phyloP scores from a whole-genome alignment of 345 rosid species.

The Atalantia buxifolia region DNA sequence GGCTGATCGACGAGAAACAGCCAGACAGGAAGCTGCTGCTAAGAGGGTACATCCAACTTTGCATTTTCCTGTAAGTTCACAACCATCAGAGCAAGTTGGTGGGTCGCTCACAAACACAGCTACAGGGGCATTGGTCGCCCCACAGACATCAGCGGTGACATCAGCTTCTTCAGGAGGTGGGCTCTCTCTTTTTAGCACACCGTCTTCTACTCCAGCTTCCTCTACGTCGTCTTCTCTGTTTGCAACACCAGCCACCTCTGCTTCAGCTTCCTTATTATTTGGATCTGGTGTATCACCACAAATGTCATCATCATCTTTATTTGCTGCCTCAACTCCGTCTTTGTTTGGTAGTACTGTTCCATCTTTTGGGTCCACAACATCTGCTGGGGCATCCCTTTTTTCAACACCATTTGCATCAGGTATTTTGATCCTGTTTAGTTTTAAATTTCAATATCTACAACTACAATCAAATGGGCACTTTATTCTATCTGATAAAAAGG shows the following conservation, averaged over 20 bases:
- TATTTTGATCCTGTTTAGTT: slow-evolving; percentile 17
- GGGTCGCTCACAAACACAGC: slow-evolving; percentile 55
- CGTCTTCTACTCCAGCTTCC: slow-evolving; percentile 51
- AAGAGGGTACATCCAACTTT: slow-evolving; percentile 94
- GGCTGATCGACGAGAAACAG: slow-evolving; percentile 96
- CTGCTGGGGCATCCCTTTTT: slow-evolving; percentile 54
- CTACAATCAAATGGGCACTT: neutral
- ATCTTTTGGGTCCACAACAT: slow-evolving; percentile 44
- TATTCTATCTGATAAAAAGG: too few relatives aligned
- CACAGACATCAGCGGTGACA: slow-evolving; percentile 44
- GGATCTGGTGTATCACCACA: slow-evolving; percentile 45
- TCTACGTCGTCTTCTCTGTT: slow-evolving; percentile 56
- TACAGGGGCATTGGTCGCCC: slow-evolving; percentile 41
- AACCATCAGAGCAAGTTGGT: slow-evolving; percentile 67
- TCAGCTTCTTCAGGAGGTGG: slow-evolving; percentile 67
- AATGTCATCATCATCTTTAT: slow-evolving; percentile 37
- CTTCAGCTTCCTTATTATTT: slow-evolving; percentile 60
- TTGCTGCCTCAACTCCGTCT: slow-evolving; percentile 67
- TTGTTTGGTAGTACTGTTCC: slow-evolving; percentile 45
- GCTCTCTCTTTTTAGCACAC: slow-evolving; percentile 63
- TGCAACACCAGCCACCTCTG: slow-evolving; percentile 62
- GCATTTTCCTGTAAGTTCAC: slow-evolving; percentile 75
- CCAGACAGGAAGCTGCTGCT: slow-evolving; percentile 94
- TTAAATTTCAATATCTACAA: neutral
- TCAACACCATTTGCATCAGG: slow-evolving; percentile 67